Evolutionary conservation across 148 eudicot species (phyloP).

Genomic region (Silene uniflora): DNA sequence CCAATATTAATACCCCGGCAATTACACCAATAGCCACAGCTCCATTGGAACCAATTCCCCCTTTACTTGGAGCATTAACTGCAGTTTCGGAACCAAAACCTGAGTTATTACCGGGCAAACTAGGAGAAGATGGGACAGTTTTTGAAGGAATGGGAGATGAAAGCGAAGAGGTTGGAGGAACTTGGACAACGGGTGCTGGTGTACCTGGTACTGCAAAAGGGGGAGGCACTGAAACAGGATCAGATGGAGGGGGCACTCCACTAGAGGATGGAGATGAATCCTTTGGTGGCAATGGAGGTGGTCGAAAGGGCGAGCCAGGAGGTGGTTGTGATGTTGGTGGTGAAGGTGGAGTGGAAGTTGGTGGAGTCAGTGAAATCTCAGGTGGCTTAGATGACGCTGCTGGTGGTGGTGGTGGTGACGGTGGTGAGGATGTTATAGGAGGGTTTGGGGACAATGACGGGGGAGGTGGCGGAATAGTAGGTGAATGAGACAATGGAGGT

Average conservation of each 20-base stretch:
- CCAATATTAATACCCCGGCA: conserved; percentile 41
- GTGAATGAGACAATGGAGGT: too few species aligned
- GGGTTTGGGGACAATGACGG: too few species aligned
- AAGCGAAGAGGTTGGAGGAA: conserved; percentile 24
- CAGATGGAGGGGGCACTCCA: too few species aligned
- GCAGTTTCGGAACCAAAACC: conserved; percentile 23
- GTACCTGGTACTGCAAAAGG: conserved; percentile 17
- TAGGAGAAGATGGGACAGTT: conserved; percentile 23
- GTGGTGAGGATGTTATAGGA: too few species aligned
- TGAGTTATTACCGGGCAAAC: conserved; percentile 20
- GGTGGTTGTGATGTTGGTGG: conserved; percentile 33
- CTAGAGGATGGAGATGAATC: conserved; percentile 28
- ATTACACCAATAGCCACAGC: conserved; percentile 40
- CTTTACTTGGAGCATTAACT: conserved; percentile 26
- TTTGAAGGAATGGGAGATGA: conserved; percentile 25
- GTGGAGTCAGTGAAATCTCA: conserved; percentile 26
- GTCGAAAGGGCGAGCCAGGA: conserved; percentile 32
- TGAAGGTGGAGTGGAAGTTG: conserved; percentile 33
- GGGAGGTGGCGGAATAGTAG: too few species aligned
- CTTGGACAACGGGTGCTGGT: conserved; percentile 26
- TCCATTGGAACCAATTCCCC: conserved; percentile 44
- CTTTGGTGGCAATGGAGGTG: conserved; percentile 30
- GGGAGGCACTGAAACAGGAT: conserved; percentile 30
- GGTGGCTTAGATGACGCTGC: conserved; percentile 23
- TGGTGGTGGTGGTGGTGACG: too few species aligned